These are phyloP conservation scores for Dipteronia dyeriana DNA, from an alignment of 345 rosid species.

Conservation along the genomic window DNA sequence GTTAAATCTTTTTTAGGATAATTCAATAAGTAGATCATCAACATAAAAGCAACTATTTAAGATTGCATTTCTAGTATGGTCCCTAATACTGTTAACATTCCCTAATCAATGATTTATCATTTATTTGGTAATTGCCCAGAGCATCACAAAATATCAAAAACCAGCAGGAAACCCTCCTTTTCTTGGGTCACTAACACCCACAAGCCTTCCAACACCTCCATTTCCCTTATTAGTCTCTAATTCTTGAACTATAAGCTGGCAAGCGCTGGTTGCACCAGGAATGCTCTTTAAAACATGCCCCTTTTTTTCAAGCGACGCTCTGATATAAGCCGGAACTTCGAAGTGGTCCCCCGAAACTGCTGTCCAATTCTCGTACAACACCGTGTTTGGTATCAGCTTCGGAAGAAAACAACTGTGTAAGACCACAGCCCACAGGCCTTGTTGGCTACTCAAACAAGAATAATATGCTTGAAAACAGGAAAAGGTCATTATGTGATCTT, in stretches of 20 bases:
- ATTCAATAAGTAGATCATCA: no score
- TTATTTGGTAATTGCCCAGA: no score
- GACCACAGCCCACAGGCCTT: neutral
- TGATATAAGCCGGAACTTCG: conserved; percentile 42
- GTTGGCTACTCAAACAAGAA: neutral
- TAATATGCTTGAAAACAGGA: neutral
- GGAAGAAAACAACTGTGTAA: conserved; percentile 2
- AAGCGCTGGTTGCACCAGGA: conserved; percentile 39
- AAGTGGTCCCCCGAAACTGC: conserved; percentile 44
- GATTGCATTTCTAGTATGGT: no score
- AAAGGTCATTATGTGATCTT: neutral
- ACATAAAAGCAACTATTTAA: no score
- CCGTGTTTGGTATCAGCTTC: conserved; percentile 51
- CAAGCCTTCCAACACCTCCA: conserved; percentile 28
- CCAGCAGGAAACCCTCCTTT: conserved; percentile 74
- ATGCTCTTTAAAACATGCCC: conserved; percentile 51
- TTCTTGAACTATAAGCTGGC: conserved; percentile 52
- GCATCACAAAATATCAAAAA: conserved; percentile 23
- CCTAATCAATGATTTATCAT: no score
- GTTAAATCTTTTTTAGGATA: no score
- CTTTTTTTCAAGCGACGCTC: conserved; percentile 39
- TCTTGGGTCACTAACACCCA: conserved; percentile 68
- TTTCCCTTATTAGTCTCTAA: conserved; percentile 10
- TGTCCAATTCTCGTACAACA: conserved; percentile 62
- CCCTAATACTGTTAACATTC: no score